Evolutionary conservation across 495 filamentous ascomycete genomes (phyloP).

Genomic region (Pseudotulostoma volvatum): DNA sequence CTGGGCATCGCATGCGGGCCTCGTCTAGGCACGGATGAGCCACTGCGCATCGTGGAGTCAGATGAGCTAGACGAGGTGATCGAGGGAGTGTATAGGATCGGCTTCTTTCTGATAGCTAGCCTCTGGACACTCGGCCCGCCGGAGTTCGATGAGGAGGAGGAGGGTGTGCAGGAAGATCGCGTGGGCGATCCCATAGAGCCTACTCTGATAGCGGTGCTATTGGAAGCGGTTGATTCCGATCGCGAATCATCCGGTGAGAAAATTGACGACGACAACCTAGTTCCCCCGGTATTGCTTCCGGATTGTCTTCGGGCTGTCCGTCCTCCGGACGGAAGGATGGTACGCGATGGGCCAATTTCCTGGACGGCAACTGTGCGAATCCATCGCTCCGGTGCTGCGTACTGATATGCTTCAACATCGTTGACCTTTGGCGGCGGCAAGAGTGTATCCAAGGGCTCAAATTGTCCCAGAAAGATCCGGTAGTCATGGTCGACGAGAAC

Average conservation of each 20-base stretch:
- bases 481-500: slow-evolving; percentile 58
- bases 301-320: slow-evolving; percentile 24
- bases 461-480: slow-evolving; percentile 59
- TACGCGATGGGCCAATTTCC: slow-evolving; percentile 13
- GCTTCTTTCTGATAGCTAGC: slow-evolving; percentile 7
- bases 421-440: slow-evolving; percentile 32
- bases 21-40: slow-evolving; percentile 1
- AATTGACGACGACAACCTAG: neutral
- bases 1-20: slow-evolving; percentile 5
- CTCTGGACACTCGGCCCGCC: slow-evolving; percentile 12
- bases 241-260: slow-evolving; percentile 7
- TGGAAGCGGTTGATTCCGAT: slow-evolving; percentile 22
- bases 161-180: slow-evolving; percentile 20
- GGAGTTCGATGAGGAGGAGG: slow-evolving; percentile 24
- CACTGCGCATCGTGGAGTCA: slow-evolving; percentile 7
- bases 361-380: slow-evolving; percentile 24
- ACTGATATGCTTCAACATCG: slow-evolving; percentile 75
- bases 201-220: slow-evolving; percentile 26
- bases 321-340: slow-evolving; percentile 29
- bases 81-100: slow-evolving; percentile 21
- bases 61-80: slow-evolving; percentile 20
- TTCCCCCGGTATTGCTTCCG: neutral
- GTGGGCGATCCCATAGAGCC: slow-evolving; percentile 20
- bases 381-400: slow-evolving; percentile 73
- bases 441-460: slow-evolving; percentile 44